These are phyloP conservation scores for Colletotrichum sansevieriae DNA, from an alignment of 2,329 filamentous ascomycete species.

Conservation along the genomic window DNA sequence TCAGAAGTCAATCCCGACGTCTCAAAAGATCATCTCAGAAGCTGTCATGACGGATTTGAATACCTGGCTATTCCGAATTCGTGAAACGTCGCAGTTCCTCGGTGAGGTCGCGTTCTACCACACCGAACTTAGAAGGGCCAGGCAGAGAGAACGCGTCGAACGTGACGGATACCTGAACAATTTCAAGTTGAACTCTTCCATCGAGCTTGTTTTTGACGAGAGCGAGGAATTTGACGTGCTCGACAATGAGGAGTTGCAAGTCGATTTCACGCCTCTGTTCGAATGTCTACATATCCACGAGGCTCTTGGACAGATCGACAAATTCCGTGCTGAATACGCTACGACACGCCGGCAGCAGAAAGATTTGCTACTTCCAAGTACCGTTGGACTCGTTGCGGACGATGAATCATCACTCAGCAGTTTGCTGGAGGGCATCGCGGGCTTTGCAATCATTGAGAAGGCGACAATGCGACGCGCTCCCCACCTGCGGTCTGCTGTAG, in stretches of 20 bases:
- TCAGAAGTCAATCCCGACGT: slow-evolving; percentile 93
- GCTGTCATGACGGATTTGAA: slow-evolving; percentile 97
- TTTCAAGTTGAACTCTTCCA: slow-evolving; percentile 94
- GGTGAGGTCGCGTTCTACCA: slow-evolving; percentile 98
- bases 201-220: slow-evolving; percentile 95
- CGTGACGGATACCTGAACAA: slow-evolving; percentile 79
- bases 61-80: slow-evolving; percentile 94
- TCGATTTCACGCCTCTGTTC: slow-evolving; percentile 94
- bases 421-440: slow-evolving; percentile 91
- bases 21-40: slow-evolving; percentile 92
- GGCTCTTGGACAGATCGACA: slow-evolving; percentile 91
- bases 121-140: slow-evolving; percentile 85
- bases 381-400: slow-evolving; percentile 82
- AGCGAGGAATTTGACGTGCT: slow-evolving; percentile 95
- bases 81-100: slow-evolving; percentile 95
- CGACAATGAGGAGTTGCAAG: slow-evolving; percentile 93
- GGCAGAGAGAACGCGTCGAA: slow-evolving; percentile 87
- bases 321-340: slow-evolving; percentile 92
- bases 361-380: slow-evolving; percentile 84
- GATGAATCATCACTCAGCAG: slow-evolving; percentile 90
- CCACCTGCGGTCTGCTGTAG: slow-evolving; percentile 83
- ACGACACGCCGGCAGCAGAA: slow-evolving; percentile 91
- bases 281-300: slow-evolving; percentile 98
- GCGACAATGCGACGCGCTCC: slow-evolving; percentile 90
- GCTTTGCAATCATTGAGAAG: slow-evolving; percentile 96